Conservation (phyloP, 352 stramenopile species). For the Phytophthora multivora region DNA sequence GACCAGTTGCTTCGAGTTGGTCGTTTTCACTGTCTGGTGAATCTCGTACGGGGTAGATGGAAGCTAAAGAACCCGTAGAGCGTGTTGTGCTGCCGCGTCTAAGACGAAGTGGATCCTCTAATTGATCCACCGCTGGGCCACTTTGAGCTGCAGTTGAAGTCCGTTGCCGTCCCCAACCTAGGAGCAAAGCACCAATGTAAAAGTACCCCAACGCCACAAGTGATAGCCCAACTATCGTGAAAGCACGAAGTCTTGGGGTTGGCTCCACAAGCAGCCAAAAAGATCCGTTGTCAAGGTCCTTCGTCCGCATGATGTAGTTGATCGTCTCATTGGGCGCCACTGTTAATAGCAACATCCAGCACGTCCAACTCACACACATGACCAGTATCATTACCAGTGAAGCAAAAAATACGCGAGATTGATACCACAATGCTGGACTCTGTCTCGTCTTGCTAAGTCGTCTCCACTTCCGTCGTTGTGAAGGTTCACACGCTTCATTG, state of each 20-base stretch:
- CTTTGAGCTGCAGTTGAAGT: neutral
- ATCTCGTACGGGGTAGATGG: too few relatives aligned
- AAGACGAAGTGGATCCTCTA: too few relatives aligned
- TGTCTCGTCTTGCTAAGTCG: conserved; percentile 1
- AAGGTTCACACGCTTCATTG: conserved; percentile 1
- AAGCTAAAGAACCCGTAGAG: too few relatives aligned
- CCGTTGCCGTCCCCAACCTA: conserved; percentile 1
- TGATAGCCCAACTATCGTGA: conserved; percentile 26
- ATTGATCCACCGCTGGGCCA: too few relatives aligned
- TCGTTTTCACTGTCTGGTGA: too few relatives aligned
- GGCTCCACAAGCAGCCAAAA: conserved; percentile 50
- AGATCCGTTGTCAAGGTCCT: conserved; percentile 34
- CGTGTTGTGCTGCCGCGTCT: too few relatives aligned
- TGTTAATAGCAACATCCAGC: conserved; percentile 39
- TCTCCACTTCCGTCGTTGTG: conserved; percentile 12
- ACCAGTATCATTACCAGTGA: conserved; percentile 10
- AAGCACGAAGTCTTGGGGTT: conserved; percentile 8
- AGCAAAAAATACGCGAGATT: conserved; percentile 16
- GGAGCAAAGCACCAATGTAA: conserved; percentile 13
- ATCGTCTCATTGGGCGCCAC: conserved; percentile 31
- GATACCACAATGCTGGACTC: conserved; percentile 8
- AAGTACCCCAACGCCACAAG: conserved; percentile 33
- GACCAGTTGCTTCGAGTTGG: too few relatives aligned
- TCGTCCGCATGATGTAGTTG: conserved; percentile 43
- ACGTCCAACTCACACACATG: conserved; percentile 31